A percentile compares a stretch with the other conserved stretches of the same genome.
Evolutionary conservation across 1,284 basidiomycete species (phyloP).

Genomic region (Volvariella volvacea): DNA sequence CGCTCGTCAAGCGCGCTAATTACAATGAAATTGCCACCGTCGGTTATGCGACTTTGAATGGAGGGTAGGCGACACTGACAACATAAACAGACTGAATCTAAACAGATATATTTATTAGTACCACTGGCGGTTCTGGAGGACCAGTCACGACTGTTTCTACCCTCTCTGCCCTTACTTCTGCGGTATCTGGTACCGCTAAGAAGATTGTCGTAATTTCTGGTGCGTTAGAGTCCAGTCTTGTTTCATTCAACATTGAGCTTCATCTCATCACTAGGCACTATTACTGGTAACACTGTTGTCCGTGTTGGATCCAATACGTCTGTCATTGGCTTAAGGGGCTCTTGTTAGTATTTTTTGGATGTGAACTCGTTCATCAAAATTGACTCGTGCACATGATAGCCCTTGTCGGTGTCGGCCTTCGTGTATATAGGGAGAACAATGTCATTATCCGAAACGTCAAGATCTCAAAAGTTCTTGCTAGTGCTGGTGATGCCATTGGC

Average conservation of each 20-base stretch:
- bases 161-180: too few species aligned
- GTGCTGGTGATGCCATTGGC: constrained; percentile 35
- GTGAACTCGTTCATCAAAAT: not conserved
- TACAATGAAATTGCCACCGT: constrained; percentile 30
- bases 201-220: constrained; percentile 39
- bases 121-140: constrained; percentile 37
- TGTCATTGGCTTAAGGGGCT: constrained; percentile 25
- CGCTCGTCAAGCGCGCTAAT: constrained; percentile 29
- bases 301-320: constrained; percentile 39
- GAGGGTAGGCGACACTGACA: constrained; percentile 23
- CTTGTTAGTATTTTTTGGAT: constrained; percentile 13
- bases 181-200: too few species aligned
- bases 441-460: constrained; percentile 44
- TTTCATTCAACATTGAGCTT: not conserved
- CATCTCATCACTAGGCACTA: constrained; percentile 23
- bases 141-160: constrained; percentile 35
- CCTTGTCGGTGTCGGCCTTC: constrained; percentile 32
- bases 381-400: constrained; percentile 14
- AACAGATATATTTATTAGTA: constrained; percentile 21
- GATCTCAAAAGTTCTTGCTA: constrained; percentile 41
- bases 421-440: too few species aligned
- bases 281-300: constrained; percentile 34
- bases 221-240: constrained; percentile 7
- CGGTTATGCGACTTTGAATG: constrained; percentile 36
- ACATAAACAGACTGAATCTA: not conserved